Evolutionary conservation across 306 rosid genomes (phyloP).

Genomic region (Glycine tomentella): DNA sequence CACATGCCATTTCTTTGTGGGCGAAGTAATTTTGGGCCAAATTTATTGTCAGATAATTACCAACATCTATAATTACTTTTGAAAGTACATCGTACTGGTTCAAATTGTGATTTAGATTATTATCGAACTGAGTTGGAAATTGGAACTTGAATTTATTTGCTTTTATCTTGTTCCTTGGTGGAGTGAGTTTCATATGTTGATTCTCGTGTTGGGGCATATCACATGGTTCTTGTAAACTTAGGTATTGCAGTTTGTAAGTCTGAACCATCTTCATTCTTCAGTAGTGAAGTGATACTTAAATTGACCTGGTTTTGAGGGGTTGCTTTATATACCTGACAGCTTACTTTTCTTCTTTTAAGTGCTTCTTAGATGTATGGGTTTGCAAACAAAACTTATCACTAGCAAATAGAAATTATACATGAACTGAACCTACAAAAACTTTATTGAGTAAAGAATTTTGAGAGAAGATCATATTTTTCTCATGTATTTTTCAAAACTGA

Average conservation of each 20-base stretch:
- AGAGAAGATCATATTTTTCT: not conserved
- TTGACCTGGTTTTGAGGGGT: too few relatives aligned
- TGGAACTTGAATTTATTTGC: slow-evolving; percentile 7
- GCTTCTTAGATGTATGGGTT: slow-evolving; percentile 21
- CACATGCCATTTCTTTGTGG: not conserved
- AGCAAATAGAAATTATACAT: too few relatives aligned
- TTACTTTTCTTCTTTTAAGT: not conserved
- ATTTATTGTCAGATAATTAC: not conserved
- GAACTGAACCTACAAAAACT: not conserved
- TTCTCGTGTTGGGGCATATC: slow-evolving; percentile 20
- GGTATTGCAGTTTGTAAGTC: too few relatives aligned
- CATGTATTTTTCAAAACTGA: slow-evolving; percentile 15
- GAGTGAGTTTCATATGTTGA: slow-evolving; percentile 10
- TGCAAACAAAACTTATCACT: not conserved
- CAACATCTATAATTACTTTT: not conserved
- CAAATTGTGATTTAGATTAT: slow-evolving; percentile 9
- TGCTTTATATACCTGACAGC: not conserved
- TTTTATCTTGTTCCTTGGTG: slow-evolving; percentile 6
- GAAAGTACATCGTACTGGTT: not conserved
- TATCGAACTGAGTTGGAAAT: not conserved
- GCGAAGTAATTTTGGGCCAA: slow-evolving; percentile 1
- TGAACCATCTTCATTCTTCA: too few relatives aligned
- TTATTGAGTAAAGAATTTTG: not conserved
- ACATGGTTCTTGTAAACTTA: not conserved
- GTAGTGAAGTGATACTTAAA: too few relatives aligned